Evolutionary conservation across 1,284 basidiomycete species (phyloP), one percentile per base, ranked within the genome.

Genomic region (Ceratobasidium sp.): DNA sequence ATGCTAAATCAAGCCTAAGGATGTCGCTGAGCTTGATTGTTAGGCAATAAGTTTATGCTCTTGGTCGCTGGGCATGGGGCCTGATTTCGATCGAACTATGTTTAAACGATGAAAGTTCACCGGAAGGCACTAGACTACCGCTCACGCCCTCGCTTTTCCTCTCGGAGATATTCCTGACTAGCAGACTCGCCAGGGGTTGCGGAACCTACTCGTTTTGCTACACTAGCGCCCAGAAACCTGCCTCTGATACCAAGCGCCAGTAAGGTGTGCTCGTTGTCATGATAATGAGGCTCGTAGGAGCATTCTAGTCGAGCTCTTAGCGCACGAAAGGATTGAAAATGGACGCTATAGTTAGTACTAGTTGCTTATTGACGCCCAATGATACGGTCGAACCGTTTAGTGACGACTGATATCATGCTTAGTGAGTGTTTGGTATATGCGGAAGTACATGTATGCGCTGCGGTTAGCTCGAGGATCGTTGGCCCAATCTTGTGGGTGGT

Each of bases 41-140:
- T 29, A 69, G 66, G 53, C 16, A 69, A 69, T 22, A 14, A 22
- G 14, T 69, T 56, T 14, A 27, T 74, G 1, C 74, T 76, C 34
- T 37, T 76, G 19, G 27, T 76, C 31, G 75, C 73, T 14, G 73
- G 73, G 1, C 75, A 76, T 58, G 75, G 74, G 59, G 74, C 72
- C 2, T 27, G n/a, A 41, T 4, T 43, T 37, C 3, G 19, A 11
- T 39, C 37, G 43, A 27, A 11, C 29, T 34, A n/a, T 22, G 22
- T 3, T 5, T 61, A 5, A 1, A 19, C 29, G 24, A 19, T 19
- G 5, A 27, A 31, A 31, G 34, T 22, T 53, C 9, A 43, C 24
- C 41, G 24, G 8, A 54, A 27, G 24, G 16, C 16, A 19, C 19
- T 19, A 74, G 63, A 65, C 74, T 14, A 73, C 74, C 11, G 74